Evolutionary conservation across 148 eudicot species (phyloP), one percentile per base, ranked within the genome.

Genomic region (Rhododendron simsii): DNA sequence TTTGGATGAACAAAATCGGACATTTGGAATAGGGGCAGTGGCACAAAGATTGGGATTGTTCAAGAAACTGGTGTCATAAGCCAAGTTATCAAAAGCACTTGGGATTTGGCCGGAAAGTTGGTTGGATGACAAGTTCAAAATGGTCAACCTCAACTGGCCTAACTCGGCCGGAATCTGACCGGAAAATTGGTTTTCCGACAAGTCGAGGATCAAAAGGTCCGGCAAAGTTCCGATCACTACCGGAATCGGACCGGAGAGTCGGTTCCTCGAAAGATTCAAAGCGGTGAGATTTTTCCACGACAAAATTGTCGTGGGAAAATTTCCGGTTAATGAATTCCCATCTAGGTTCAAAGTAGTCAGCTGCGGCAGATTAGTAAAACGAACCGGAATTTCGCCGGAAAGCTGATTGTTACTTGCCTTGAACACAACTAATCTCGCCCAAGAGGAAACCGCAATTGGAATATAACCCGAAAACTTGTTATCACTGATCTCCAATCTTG

Each of bases 391-490:
- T 23, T 73, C 39, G 48, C 96, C 95, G 1, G 91, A 85, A 73
- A 94, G 80, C 85, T 76, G 63, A 87, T 94, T 94, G 85, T 92
- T 91, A 55, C 93, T 90, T 2, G 94, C 95, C 61, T 81, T 11
- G 51, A 94, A 87, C 53, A 85, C 90, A 50, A 76, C 79, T n/a
- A 94, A 28, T 7, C 82, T 89, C 73, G 28, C 87, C 95, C 97
- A 94, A 21, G 88, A 81, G 2, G 74, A 80, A 30, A 87, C 63
- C 82, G 76, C 89, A 6, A 18, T 2, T 18, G 95, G 97, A 35
- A 94, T 92, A 44, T 57, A 51, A 21, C 97, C 97, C 0, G 91
- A 89, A 82, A 94, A 92, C 26, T 71, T 88, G 83, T 94, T 94
- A 89, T 94, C 85, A 73, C 84, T 87, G 5, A 94, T 85, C 84